A percentile compares a stretch with the other conserved stretches of the same genome.
Evolutionary conservation across 2,329 filamentous ascomycete genomes (phyloP).

Genomic region (Beauveria sp.): DNA sequence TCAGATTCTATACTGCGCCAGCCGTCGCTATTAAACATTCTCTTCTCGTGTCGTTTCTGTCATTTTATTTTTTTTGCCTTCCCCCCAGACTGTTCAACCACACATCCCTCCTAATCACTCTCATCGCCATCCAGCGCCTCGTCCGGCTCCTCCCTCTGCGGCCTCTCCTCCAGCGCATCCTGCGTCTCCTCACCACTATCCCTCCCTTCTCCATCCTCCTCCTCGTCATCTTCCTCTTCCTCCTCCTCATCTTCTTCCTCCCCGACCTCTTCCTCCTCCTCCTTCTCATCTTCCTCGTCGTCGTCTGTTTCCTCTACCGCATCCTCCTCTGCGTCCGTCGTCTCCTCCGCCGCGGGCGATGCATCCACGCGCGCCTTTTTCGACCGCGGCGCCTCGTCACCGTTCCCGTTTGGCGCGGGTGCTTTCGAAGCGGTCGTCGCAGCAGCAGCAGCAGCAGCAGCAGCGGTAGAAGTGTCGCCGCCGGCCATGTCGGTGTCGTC

Average conservation of each 20-base stretch:
- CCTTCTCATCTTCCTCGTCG: constrained; percentile 30
- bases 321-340: constrained; percentile 37
- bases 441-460: neutral
- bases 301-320: constrained; percentile 36
- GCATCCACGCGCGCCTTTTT: constrained; percentile 42
- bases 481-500: constrained; percentile 26
- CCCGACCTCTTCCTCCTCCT: constrained; percentile 39
- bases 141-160: constrained; percentile 43
- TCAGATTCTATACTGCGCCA: too few relatives aligned
- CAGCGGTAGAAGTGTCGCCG: constrained; percentile 15
- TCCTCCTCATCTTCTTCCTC: constrained; percentile 42
- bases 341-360: constrained; percentile 27
- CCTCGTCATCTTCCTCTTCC: constrained; percentile 37
- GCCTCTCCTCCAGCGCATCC: constrained; percentile 42
- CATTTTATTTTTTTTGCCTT: neutral
- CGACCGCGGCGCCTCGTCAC: constrained; percentile 21
- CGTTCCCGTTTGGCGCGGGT: constrained; percentile 28
- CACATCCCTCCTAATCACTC: constrained; percentile 37
- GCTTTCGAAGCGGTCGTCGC: constrained; percentile 16
- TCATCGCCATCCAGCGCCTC: constrained; percentile 57
- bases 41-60: neutral
- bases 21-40: too few relatives aligned
- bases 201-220: constrained; percentile 39
- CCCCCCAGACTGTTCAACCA: too few relatives aligned
- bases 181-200: constrained; percentile 48